These are phyloP conservation scores for Tillandsia leiboldiana DNA, from an alignment of 176 grass and related monocot genomes.

Conservation along the genomic window DNA sequence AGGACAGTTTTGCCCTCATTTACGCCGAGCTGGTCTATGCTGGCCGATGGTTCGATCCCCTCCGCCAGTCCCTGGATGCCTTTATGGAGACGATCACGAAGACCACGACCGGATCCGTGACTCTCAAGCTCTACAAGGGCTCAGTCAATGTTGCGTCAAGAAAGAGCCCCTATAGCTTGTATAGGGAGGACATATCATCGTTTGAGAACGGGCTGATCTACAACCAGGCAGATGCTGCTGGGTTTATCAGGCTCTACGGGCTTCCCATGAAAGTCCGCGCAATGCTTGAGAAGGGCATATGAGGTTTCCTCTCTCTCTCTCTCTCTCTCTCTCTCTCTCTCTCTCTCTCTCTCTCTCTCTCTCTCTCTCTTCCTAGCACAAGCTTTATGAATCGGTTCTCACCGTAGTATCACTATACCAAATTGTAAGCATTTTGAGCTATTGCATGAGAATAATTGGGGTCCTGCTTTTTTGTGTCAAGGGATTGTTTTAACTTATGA, in stretches of 20 bases:
- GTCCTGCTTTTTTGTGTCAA: too few relatives aligned
- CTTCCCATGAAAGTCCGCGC: constrained; percentile 63
- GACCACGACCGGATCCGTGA: constrained; percentile 52
- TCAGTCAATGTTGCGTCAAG: constrained; percentile 38
- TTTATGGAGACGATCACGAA: constrained; percentile 64
- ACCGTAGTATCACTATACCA: too few relatives aligned
- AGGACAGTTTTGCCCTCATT: constrained; percentile 65
- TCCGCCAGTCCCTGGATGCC: constrained; percentile 48
- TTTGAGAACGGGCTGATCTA: constrained; percentile 87
- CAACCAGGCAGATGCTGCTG: constrained; percentile 68
- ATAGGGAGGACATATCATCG: constrained; percentile 83
- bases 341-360: too few relatives aligned
- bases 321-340: not conserved
- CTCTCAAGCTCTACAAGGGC: constrained; percentile 83
- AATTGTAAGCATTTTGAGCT: too few relatives aligned
- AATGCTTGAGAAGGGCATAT: constrained; percentile 61
- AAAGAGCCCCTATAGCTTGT: constrained; percentile 70
- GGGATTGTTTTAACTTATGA: too few relatives aligned
- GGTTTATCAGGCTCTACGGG: constrained; percentile 80
- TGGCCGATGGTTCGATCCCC: constrained; percentile 73
- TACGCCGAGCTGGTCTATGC: constrained; percentile 84
- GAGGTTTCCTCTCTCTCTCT: not conserved
- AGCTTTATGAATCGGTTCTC: too few relatives aligned
- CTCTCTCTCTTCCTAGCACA: too few relatives aligned
- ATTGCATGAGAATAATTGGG: too few relatives aligned